Percentiles rank a stretch among this genome's conserved stretches.
phyloP scores from a whole-genome alignment of 768 basidiomycete genomes.

The Coprinellus micaceus region DNA sequence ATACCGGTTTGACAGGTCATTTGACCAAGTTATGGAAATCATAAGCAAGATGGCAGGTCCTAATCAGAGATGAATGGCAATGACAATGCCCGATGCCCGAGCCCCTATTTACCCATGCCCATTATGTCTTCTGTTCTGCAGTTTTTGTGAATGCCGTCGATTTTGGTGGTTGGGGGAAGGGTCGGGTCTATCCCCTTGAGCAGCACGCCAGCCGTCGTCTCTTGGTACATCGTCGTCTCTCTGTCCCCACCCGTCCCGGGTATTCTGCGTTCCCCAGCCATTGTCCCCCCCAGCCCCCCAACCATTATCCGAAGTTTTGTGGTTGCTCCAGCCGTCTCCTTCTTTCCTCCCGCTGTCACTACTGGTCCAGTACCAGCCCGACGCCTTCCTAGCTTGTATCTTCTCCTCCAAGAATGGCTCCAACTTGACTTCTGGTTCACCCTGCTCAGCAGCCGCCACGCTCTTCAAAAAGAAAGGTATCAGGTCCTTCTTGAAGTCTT shows the following conservation, averaged over 20 bases:
- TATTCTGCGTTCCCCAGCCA: background rate
- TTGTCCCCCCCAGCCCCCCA: background rate
- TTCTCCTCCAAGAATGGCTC: constrained; percentile 10
- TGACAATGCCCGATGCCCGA: background rate
- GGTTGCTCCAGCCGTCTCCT: constrained; percentile 10
- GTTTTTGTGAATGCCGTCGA: too few species aligned
- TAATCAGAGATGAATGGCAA: background rate
- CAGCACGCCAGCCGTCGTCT: too few species aligned
- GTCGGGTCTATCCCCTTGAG: too few species aligned
- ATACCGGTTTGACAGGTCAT: constrained; percentile 3
- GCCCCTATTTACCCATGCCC: background rate
- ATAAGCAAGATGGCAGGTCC: background rate
- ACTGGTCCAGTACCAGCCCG: constrained; percentile 6
- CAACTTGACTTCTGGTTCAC: constrained; percentile 12
- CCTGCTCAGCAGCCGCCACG: constrained; percentile 13
- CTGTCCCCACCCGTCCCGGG: background rate
- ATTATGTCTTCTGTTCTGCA: background rate
- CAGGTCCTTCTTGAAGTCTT: constrained; percentile 7
- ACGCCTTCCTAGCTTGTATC: constrained; percentile 7
- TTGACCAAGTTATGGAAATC: background rate
- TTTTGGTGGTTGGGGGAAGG: too few species aligned
- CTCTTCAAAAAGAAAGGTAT: constrained; percentile 11
- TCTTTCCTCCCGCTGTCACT: background rate
- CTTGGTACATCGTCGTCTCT: background rate
- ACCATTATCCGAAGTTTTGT: constrained; percentile 7